Conservation (phyloP, 108 stramenopile genomes). For the Cyclotella baltica region DNA sequence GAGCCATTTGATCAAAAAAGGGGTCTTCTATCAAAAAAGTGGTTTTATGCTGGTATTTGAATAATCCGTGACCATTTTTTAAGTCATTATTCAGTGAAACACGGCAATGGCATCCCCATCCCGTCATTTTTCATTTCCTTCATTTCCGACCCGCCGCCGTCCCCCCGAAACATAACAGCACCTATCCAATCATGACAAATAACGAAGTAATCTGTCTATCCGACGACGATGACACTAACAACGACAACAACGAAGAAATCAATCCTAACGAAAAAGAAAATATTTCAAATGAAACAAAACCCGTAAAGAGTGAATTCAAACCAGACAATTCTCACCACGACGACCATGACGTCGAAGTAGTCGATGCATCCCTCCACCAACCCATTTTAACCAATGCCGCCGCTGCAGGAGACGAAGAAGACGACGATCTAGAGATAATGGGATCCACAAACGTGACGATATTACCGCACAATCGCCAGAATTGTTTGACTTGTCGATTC, state of each 20-base stretch:
- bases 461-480: constrained; percentile 15
- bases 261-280: background rate
- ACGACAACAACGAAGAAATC: background rate
- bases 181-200: no score
- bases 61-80: no score
- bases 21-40: no score
- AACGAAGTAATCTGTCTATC: background rate
- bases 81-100: no score
- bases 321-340: background rate
- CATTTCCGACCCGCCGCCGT: no score
- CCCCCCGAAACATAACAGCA: no score
- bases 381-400: background rate
- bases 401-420: background rate
- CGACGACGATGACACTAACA: background rate
- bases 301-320: background rate
- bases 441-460: background rate
- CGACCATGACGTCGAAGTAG: background rate
- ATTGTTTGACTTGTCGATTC: background rate
- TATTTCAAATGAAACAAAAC: background rate
- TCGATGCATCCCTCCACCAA: background rate
- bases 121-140: no score
- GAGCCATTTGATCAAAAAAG: no score
- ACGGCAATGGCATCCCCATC: no score
- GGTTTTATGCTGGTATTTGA: no score
- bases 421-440: background rate